These are phyloP conservation scores for Plantago coronopus DNA, from an alignment of 305 asterid species.

Conservation along the genomic window DNA sequence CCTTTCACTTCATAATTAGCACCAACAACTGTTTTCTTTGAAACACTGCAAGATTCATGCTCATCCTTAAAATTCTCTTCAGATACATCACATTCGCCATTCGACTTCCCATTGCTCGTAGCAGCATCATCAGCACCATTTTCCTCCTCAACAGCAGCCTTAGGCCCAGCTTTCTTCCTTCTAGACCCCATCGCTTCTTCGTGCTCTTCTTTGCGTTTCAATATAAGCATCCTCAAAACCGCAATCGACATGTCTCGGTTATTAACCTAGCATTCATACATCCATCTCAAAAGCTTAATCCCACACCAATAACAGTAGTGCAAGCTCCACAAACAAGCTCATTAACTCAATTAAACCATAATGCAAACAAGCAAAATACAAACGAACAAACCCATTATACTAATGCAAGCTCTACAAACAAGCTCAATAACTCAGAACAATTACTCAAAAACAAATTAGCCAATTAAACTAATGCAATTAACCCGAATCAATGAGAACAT, in stretches of 20 bases:
- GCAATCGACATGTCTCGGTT: constrained; percentile 97
- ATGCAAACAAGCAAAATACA: background rate
- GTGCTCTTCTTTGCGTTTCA: constrained; percentile 66
- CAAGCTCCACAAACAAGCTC: too few species aligned
- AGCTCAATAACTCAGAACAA: too few species aligned
- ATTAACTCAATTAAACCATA: background rate
- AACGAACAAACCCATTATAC: background rate
- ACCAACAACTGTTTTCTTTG: constrained; percentile 27
- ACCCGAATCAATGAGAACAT: too few species aligned
- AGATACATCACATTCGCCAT: constrained; percentile 41
- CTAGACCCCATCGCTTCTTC: constrained; percentile 48
- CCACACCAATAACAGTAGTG: background rate
- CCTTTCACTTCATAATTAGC: constrained; percentile 40
- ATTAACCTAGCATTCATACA: constrained; percentile 59
- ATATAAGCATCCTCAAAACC: constrained; percentile 74
- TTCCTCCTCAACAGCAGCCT: constrained; percentile 34
- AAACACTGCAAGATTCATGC: constrained; percentile 38
- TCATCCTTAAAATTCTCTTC: constrained; percentile 38
- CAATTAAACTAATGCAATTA: too few species aligned
- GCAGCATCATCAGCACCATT: constrained; percentile 31
- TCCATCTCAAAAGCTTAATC: background rate
- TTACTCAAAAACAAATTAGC: too few species aligned
- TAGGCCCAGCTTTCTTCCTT: constrained; percentile 44
- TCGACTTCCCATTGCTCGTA: constrained; percentile 36
- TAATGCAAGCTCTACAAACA: too few species aligned